Base-by-base conservation (phyloP, 352 stramenopile genomes). In the Globisporangium recalcitrans region DNA sequence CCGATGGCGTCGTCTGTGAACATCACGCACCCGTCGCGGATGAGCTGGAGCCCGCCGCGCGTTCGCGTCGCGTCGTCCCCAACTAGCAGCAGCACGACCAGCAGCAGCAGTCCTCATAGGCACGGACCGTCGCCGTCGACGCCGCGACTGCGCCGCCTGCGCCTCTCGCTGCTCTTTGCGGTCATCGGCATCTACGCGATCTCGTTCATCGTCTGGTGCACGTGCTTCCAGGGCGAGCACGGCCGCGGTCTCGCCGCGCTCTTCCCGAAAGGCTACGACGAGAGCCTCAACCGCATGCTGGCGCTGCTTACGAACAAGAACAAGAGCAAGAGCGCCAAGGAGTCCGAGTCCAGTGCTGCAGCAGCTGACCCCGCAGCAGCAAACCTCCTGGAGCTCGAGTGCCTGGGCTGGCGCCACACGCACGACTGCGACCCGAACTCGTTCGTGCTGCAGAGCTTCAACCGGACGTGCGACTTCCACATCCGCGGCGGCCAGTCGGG, bases 371-470 rank as follows among this genome's bases (percentile, higher is more conserved):
- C 10, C 2, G 24, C 22, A 3, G 14, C 24, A 47, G 11, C 47
- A 5, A 53, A 40, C 36, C n/a, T 34, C 21, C 10, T 21, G 6
- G 53, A 32, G 1, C 59, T 78, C 58, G 55, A 71, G 40, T 90
- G 78, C 40, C 31, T 78, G 0, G 71, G 71, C 34, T 90, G 80
- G 80, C 73, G 69, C 52, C 72, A 80, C 52, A 85, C 78, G 9
- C 69, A 74, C 44, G 74, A 58, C 40, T 89, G 80, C 62, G 58
- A 69, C 9, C 65, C 70, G 0, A 29, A 75, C 40, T 63, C 62
- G 31, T 52, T 56, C 1, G 62, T 79, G 38, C 38, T 74, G 16
- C 26, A 60, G 49, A 71, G 55, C 11, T 73, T 58, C 52, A 74
- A 84, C 63, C 65, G 66, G 49, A 69, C 63, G 9, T 90, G 80